These are phyloP conservation scores for Naganishia vaughanmartiniae DNA, from an alignment of 768 basidiomycete species.

Conservation along the genomic window DNA sequence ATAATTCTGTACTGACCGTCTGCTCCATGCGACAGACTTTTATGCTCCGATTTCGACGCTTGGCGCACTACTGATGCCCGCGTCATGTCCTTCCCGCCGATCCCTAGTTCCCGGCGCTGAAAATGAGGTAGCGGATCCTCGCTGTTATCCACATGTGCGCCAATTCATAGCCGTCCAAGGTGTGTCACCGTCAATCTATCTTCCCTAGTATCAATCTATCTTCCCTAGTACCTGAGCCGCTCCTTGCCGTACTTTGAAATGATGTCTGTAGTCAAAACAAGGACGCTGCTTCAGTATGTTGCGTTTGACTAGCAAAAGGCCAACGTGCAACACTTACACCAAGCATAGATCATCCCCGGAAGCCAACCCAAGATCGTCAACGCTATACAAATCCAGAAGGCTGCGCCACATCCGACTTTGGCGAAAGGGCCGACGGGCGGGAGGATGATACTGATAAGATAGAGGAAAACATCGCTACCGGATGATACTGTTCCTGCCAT, in stretches of 20 bases:
- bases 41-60: no score
- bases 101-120: no score
- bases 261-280: background rate
- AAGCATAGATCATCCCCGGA: conserved; percentile 20
- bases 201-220: no score
- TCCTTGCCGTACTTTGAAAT: background rate
- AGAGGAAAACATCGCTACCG: conserved; percentile 9
- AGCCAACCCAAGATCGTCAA: conserved; percentile 12
- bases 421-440: conserved; percentile 15
- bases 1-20: no score
- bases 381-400: conserved; percentile 9
- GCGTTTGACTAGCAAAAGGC: background rate
- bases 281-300: background rate
- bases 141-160: no score
- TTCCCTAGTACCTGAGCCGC: background rate
- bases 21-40: no score
- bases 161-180: no score
- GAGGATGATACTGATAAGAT: conserved; percentile 12
- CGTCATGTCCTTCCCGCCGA: no score
- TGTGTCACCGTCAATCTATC: no score
- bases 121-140: no score
- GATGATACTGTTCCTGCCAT: conserved; percentile 17
- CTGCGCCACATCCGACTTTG: conserved; percentile 16
- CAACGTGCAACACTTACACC: background rate
- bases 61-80: no score